phyloP scores from a whole-genome alignment of 2,329 filamentous ascomycete species.

The Apiospora arundinis region DNA sequence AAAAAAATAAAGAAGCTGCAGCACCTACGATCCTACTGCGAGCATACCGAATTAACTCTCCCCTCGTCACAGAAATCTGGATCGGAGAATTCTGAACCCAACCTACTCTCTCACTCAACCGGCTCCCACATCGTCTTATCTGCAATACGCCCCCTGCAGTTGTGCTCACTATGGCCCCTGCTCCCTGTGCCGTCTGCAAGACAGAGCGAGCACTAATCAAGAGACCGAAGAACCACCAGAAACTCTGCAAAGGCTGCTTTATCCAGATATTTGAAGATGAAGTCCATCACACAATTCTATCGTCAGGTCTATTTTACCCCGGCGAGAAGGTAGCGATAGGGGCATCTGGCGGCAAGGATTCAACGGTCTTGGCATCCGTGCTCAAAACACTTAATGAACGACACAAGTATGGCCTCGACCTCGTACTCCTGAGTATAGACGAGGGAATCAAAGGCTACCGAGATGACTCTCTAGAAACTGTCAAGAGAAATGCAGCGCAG shows the following conservation, averaged over 20 bases:
- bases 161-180: slow-evolving; percentile 70
- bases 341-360: slow-evolving; percentile 96
- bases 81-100: background rate
- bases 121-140: background rate
- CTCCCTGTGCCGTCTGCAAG: slow-evolving; percentile 77
- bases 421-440: slow-evolving; percentile 89
- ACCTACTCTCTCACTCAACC: background rate
- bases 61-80: background rate
- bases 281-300: slow-evolving; percentile 88
- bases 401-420: slow-evolving; percentile 82
- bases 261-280: slow-evolving; percentile 88
- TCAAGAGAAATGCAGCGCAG: slow-evolving; percentile 90
- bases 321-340: slow-evolving; percentile 93
- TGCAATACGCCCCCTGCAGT: background rate
- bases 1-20: background rate
- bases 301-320: slow-evolving; percentile 78
- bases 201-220: slow-evolving; percentile 84
- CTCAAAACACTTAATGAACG: slow-evolving; percentile 94
- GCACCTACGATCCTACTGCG: background rate
- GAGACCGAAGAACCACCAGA: slow-evolving; percentile 91
- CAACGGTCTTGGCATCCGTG: slow-evolving; percentile 92
- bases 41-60: too few species aligned
- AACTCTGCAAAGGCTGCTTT: slow-evolving; percentile 91
- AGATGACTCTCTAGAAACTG: slow-evolving; percentile 94
- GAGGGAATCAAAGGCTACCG: slow-evolving; percentile 97